phyloP scores from a whole-genome alignment of 768 basidiomycete genomes.

The Strobilomyces dryophilus region DNA sequence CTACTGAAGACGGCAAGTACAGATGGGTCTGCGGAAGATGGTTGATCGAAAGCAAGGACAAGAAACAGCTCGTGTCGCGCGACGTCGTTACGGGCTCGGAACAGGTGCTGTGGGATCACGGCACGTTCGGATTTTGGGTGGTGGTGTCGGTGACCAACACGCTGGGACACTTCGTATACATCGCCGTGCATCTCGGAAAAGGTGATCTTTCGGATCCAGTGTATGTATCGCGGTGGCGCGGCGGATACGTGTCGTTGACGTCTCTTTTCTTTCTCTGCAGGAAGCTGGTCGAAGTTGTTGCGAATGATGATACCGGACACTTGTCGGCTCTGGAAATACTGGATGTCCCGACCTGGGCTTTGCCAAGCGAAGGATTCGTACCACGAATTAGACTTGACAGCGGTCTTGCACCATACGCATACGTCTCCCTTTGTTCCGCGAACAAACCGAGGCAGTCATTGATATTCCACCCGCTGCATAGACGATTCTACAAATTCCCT shows the following conservation, averaged over 20 bases:
- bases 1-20: slow-evolving; percentile 5
- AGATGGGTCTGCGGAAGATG: slow-evolving; percentile 18
- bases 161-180: slow-evolving; percentile 13
- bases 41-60: slow-evolving; percentile 15
- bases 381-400: slow-evolving; percentile 8
- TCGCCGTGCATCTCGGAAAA: slow-evolving; percentile 9
- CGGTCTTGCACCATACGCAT: slow-evolving; percentile 12
- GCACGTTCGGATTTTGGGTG: slow-evolving; percentile 6
- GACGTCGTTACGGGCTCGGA: slow-evolving; percentile 16
- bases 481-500: slow-evolving; percentile 22
- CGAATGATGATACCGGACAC: slow-evolving; percentile 14
- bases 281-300: slow-evolving; percentile 17
- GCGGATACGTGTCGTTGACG: no score
- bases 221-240: slow-evolving; percentile 5
- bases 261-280: neutral
- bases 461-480: slow-evolving; percentile 10
- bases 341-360: slow-evolving; percentile 12
- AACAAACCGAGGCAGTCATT: slow-evolving; percentile 12
- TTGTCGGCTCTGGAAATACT: slow-evolving; percentile 9
- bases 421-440: slow-evolving; percentile 10
- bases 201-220: slow-evolving; percentile 11
- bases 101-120: slow-evolving; percentile 15
- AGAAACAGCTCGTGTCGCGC: slow-evolving; percentile 5
- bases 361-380: slow-evolving; percentile 11
- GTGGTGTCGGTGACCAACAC: slow-evolving; percentile 5